These are phyloP conservation scores for Globisporangium splendens DNA, from an alignment of 352 stramenopile species.

Conservation along the genomic window DNA sequence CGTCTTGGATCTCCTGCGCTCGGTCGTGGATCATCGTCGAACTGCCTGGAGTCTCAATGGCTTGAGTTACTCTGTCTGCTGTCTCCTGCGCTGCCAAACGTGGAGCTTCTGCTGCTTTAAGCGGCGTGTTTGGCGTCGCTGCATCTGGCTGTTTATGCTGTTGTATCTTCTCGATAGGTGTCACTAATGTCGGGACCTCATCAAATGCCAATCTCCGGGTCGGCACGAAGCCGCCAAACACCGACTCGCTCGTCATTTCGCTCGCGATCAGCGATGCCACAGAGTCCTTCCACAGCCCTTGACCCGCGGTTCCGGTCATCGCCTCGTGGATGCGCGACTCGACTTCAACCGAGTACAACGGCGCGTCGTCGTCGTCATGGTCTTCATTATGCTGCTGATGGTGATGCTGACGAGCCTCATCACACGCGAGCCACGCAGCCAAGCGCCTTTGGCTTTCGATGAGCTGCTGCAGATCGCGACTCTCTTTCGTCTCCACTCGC, in stretches of 20 bases:
- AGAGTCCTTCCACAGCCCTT: conserved; percentile 37
- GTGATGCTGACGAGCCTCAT: conserved; percentile 6
- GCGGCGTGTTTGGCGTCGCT: too few species aligned
- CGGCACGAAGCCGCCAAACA: conserved; percentile 39
- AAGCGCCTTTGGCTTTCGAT: conserved; percentile 11
- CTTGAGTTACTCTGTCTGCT: too few species aligned
- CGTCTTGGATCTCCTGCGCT: conserved; percentile 18
- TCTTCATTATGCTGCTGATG: conserved; percentile 7
- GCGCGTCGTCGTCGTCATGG: background rate
- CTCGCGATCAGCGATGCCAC: conserved; percentile 46
- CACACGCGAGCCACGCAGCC: conserved; percentile 8
- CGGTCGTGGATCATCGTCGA: conserved; percentile 6
- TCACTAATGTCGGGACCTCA: background rate
- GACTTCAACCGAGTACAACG: conserved; percentile 36
- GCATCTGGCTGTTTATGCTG: background rate
- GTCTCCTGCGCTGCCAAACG: too few species aligned
- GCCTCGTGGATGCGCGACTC: conserved; percentile 25
- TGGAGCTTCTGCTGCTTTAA: too few species aligned
- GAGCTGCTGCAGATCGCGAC: conserved; percentile 12
- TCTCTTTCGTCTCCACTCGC: background rate
- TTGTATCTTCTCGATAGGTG: background rate
- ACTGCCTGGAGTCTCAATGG: too few species aligned
- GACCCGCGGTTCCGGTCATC: conserved; percentile 19
- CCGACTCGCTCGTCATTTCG: conserved; percentile 53
- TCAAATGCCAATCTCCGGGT: conserved; percentile 32